Evolutionary conservation across 495 filamentous ascomycete species (phyloP), one percentile per base, ranked within the genome.

Genomic region (Geopyxis carbonaria): DNA sequence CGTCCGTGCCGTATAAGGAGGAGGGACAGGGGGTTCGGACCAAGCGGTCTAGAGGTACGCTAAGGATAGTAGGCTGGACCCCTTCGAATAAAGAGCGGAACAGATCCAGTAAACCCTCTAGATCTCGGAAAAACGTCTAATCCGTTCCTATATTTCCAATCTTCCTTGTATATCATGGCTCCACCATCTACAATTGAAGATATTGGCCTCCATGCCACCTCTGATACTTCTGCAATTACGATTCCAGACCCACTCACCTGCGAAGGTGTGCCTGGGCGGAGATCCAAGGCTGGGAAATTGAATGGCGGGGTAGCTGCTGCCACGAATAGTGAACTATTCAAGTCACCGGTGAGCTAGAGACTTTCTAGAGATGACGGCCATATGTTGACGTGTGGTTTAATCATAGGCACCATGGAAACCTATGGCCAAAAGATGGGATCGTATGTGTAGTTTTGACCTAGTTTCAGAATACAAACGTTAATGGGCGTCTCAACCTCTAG

Each of bases 281-380:
- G 89, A 27, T 69, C 66, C 35, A 82, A 77, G 56, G 64, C 66
- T 13, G 74, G 75, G 1, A 68, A 70, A 43, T 61, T 87, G 25
- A 65, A 72, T 39, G 77, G 73, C 23, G 78, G 75, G n/a, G 68
- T 81, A 31, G 89, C 89, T 22, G 78, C 85, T 11, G 64, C 66
- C 28, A 73, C 75, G 13, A 76, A 71, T 58, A 83, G 76, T 59
- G 78, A 82, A 42, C 75, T 80, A 65, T 97, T 89, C 60, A 92
- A 93, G 62, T 72, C 69, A 34, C 64, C 73, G 39, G 75, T 54
- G 22, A 43, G 45, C 18, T 20, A 24, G 34, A 2, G 14, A 13
- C 1, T 44, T n/a, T 14, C 16, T 21, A 5, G n/a, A 14, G 2
- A 19, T 13, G 18, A 32, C 4, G 28, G 14, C 22, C 22, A 42